phyloP scores from a whole-genome alignment of 768 basidiomycete genomes.

The Amanita jacksonii region DNA sequence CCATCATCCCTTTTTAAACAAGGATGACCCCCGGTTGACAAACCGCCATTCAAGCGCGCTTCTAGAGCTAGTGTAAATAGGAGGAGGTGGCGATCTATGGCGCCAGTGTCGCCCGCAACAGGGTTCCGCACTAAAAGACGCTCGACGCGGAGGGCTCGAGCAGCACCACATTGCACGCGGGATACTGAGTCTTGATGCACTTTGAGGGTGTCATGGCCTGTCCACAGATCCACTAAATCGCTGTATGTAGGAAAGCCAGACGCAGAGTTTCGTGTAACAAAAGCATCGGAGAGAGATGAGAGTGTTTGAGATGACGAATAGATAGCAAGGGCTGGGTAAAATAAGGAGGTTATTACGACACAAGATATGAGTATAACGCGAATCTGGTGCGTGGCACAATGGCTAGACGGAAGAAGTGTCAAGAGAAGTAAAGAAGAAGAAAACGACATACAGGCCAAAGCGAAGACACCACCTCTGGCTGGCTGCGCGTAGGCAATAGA shows the following conservation, averaged over 20 bases:
- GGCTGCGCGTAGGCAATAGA: conserved; percentile 32
- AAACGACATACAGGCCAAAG: conserved; percentile 65
- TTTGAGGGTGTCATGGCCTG: conserved; percentile 50
- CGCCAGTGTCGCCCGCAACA: conserved; percentile 36
- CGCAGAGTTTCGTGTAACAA: conserved; percentile 42
- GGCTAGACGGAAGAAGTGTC: conserved; percentile 32
- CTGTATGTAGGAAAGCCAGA: conserved; percentile 45
- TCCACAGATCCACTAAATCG: conserved; percentile 68
- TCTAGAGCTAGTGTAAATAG: conserved; percentile 59
- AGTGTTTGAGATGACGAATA: conserved; percentile 68
- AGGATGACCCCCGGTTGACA: conserved; percentile 28
- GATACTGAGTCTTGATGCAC: conserved; percentile 62
- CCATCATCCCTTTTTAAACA: conserved; percentile 48
- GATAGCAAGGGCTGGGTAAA: conserved; percentile 83
- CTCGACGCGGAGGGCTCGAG: conserved; percentile 67
- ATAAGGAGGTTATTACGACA: conserved; percentile 81
- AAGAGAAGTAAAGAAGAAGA: background rate
- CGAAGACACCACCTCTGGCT: conserved; percentile 51
- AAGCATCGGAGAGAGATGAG: conserved; percentile 57
- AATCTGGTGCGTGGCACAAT: conserved; percentile 86
- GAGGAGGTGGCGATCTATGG: conserved; percentile 53
- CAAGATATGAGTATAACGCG: conserved; percentile 82
- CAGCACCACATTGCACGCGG: conserved; percentile 60
- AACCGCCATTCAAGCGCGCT: conserved; percentile 36
- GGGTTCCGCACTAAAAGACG: conserved; percentile 61